These are phyloP conservation scores for Clarkia xantiana DNA, from an alignment of 345 rosid genomes.

Conservation along the genomic window DNA sequence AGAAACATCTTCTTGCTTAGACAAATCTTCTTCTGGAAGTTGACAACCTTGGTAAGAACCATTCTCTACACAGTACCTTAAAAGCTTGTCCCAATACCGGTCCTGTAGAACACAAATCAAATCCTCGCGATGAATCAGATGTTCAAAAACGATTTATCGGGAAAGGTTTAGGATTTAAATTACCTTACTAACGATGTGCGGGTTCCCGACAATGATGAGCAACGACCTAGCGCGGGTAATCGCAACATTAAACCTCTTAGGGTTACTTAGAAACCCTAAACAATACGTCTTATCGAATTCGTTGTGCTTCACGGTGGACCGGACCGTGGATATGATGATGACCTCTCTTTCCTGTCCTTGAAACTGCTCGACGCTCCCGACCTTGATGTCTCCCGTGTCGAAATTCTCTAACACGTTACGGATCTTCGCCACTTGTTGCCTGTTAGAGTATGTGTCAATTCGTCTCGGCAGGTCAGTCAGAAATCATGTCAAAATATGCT, in stretches of 20 bases:
- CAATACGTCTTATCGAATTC: constrained; percentile 26
- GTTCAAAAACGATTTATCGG: no score
- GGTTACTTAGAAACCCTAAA: constrained; percentile 45
- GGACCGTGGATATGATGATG: constrained; percentile 45
- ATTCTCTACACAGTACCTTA: constrained; percentile 31
- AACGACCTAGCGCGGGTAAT: constrained; percentile 39
- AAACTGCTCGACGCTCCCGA: constrained; percentile 63
- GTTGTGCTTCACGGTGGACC: constrained; percentile 42
- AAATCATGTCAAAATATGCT: no score
- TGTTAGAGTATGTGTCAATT: no score
- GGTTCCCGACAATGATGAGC: constrained; percentile 41
- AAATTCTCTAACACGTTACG: constrained; percentile 29
- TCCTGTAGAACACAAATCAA: constrained; percentile 16
- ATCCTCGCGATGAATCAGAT: no score
- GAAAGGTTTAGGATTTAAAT: neutral
- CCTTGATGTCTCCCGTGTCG: constrained; percentile 34
- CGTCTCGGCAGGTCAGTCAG: no score
- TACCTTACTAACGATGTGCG: constrained; percentile 44
- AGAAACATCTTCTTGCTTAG: neutral
- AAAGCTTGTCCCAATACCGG: constrained; percentile 31
- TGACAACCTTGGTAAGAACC: constrained; percentile 36
- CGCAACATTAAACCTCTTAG: constrained; percentile 46
- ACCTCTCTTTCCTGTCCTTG: constrained; percentile 57
- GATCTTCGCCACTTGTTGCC: constrained; percentile 49
- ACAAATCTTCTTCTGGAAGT: constrained; percentile 18